Evolutionary conservation across 352 stramenopile species (phyloP), one percentile per base, ranked within the genome.

Genomic region (Pythium dissimile): DNA sequence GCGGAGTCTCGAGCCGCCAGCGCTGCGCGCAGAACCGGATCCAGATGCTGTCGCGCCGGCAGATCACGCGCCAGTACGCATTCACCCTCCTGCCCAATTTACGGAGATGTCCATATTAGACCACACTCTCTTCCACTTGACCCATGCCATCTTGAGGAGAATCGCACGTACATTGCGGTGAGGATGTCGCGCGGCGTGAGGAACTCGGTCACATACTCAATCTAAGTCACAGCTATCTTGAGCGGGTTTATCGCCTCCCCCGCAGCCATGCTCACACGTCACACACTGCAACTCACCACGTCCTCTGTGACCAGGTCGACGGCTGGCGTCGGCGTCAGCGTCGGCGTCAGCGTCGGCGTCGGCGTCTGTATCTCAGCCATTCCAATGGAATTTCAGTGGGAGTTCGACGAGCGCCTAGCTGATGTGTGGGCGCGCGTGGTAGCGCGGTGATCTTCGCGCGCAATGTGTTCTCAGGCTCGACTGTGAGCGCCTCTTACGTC

Each of bases 61-160:
- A 83, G 42, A 85, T 71, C 5, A 35, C 23, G 10, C 63, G 54
- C 75, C 75, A 89, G 54, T 80, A 85, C 46, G 47, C 55, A 49
- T 73, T 89, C 37, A 88, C 80, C 38, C 71, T 69, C 53, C 77
- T 89, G 45, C 50, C 16, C n/a, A n/a, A n/a, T n/a, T n/a, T n/a
- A n/a, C n/a, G n/a, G n/a, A n/a, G n/a, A n/a, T n/a, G n/a, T n/a
- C n/a, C n/a, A n/a, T n/a, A n/a, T n/a, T n/a, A n/a, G n/a, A n/a
- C n/a, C n/a, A n/a, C 16, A 31, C 37, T 39, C 3, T 50, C 18
- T 27, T 8, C 13, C 67, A 16, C 21, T 44, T 35, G 4, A 30
- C 16, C n/a, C 21, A 45, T 34, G 12, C n/a, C 20, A 34, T 11
- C 8, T 20, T 10, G 8, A 31, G 9, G 10, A 7, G 18, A 31